Evolutionary conservation across 2,329 filamentous ascomycete genomes (phyloP), one percentile per base, ranked within the genome.

Genomic region (Trichoderma semiorbis): DNA sequence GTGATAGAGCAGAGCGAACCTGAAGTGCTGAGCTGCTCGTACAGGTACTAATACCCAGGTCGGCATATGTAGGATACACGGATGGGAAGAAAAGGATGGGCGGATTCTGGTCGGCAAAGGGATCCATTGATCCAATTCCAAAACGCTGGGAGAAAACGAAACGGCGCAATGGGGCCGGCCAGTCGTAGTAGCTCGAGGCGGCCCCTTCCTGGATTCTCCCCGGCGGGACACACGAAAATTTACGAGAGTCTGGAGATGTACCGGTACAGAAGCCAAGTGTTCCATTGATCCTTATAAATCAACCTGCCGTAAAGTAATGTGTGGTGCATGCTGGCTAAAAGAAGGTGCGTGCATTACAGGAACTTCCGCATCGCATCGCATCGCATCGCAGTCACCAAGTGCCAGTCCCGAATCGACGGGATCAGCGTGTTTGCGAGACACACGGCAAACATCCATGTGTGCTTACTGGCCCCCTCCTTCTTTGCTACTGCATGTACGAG

Each of bases 351-450:
- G 66, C 39, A 61, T 60, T n/a, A 34, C n/a, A 50, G 47, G 36
- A 18, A 50, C 47, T 43, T 50, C 16, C 36, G 36, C 55, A 69
- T 47, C 24, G 43, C 68, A 63, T 63, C 39, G 28, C 55, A 34
- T 43, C 36, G 36, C 57, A 28, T 62, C 21, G 43, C 16, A 14
- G 21, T 60, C 53, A 21, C 60, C 34, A 24, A 55, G 14, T 58
- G 64, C 34, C 65, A 50, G 69, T 39, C 50, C 69, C 61, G 47
- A 71, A 71, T 67, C 62, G 61, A 71, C 36, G 62, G 69, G 26
- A 62, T 72, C 43, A 69, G 39, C 26, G 28, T 47, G 53, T 28
- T 28, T 24, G 34, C 53, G 65, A 58, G 34, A 68, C 53, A 34
- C 47, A 18, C 21, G 53, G 43, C 7, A 55, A 26, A 24, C 50